Conservation (phyloP, 2,329 filamentous ascomycete genomes). For the Beauveria brongniartii region DNA sequence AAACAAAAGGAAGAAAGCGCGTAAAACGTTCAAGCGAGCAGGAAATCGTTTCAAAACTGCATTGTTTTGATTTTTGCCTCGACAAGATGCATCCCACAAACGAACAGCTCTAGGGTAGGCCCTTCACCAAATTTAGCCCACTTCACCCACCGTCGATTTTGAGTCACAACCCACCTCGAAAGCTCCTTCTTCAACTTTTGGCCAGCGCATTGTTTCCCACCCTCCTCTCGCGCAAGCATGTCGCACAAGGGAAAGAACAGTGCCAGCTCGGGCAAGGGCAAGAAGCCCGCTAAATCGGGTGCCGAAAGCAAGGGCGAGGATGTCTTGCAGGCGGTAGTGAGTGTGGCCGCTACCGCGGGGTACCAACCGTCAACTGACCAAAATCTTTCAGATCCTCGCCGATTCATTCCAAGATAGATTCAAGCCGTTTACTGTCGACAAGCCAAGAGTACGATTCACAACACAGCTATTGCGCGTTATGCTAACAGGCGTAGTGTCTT, state of each 20-base stretch:
- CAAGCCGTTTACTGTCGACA: constrained; percentile 79
- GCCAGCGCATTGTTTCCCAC: constrained; percentile 14
- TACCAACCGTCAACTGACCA: constrained; percentile 6
- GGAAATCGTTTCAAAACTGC: too few relatives aligned
- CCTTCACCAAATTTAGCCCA: constrained; percentile 19
- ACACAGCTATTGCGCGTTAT: not conserved
- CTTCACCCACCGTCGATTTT: constrained; percentile 24
- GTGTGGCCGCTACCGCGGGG: constrained; percentile 21
- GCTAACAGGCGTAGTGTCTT: constrained; percentile 58
- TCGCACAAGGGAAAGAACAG: constrained; percentile 37
- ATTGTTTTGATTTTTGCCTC: too few relatives aligned
- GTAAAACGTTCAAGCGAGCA: too few relatives aligned
- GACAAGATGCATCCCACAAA: too few relatives aligned
- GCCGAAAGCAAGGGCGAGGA: constrained; percentile 50
- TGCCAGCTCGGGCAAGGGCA: constrained; percentile 37
- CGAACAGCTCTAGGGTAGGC: constrained; percentile 12
- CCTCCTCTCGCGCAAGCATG: constrained; percentile 22
- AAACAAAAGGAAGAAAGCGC: too few relatives aligned
- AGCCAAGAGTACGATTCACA: constrained; percentile 60
- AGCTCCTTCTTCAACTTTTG: constrained; percentile 11
- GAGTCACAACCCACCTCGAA: constrained; percentile 8
- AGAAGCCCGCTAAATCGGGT: constrained; percentile 42
- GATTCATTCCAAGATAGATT: constrained; percentile 94
- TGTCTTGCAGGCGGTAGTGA: constrained; percentile 48
- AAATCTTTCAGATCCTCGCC: constrained; percentile 60